Evolutionary conservation across 805 yeast species (phyloP).

Genomic region (Starmerella powellii): DNA sequence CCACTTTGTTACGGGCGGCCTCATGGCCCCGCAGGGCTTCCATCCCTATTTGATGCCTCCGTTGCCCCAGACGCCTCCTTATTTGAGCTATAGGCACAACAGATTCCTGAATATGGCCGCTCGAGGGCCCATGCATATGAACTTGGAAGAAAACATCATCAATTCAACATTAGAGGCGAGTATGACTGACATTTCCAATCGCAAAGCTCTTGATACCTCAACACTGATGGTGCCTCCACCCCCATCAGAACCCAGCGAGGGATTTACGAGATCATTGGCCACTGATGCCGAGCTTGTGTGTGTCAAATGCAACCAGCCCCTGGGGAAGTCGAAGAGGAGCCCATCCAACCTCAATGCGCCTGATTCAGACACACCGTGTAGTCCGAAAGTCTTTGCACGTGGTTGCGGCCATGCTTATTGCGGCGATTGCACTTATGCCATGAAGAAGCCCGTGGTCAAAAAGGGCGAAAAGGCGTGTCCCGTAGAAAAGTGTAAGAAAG

Average conservation of each 20-base stretch:
- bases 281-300: constrained; percentile 9
- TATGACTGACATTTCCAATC: constrained; percentile 5
- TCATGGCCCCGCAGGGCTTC: neutral
- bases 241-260: constrained; percentile 8
- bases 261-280: constrained; percentile 9
- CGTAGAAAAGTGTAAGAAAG: constrained; percentile 7
- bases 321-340: constrained; percentile 7
- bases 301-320: constrained; percentile 9
- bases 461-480: constrained; percentile 9
- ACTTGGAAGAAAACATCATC: constrained; percentile 5
- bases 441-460: constrained; percentile 1
- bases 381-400: constrained; percentile 12
- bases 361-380: neutral
- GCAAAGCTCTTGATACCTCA: neutral
- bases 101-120: neutral
- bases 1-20: neutral
- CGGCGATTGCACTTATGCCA: constrained; percentile 14
- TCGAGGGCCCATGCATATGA: neutral
- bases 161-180: constrained; percentile 9
- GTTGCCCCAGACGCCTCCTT: too few species aligned
- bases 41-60: constrained; percentile 1
- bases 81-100: neutral
- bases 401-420: constrained; percentile 21
- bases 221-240: constrained; percentile 5
- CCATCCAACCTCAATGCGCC: neutral